A percentile compares a stretch with the other conserved stretches of the same genome.
Conservation (phyloP, 805 yeast genomes). For the Limtongia smithiae region DNA sequence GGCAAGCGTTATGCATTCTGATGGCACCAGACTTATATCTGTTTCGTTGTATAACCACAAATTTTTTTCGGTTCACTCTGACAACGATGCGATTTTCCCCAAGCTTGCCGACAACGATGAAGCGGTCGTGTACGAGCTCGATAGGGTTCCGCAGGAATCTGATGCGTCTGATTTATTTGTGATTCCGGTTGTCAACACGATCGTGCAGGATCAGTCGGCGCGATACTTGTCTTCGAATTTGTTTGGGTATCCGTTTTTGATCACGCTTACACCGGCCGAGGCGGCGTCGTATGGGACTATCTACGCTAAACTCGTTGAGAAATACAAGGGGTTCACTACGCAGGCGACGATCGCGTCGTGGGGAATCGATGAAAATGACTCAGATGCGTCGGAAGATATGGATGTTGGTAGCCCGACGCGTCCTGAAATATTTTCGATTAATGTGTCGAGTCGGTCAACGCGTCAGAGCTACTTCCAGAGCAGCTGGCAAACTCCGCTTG, state of each 20-base stretch:
- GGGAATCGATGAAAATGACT: slow-evolving; percentile 9
- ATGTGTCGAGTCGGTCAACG: neutral
- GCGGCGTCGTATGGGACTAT: slow-evolving; percentile 55
- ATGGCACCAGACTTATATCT: slow-evolving; percentile 40
- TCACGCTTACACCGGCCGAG: slow-evolving; percentile 54
- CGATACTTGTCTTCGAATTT: slow-evolving; percentile 35
- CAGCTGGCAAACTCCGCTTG: slow-evolving; percentile 6
- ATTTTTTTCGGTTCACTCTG: slow-evolving; percentile 67
- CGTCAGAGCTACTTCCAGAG: slow-evolving; percentile 2
- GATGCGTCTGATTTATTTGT: slow-evolving; percentile 35
- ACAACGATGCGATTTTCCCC: slow-evolving; percentile 56
- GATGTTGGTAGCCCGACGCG: slow-evolving; percentile 6
- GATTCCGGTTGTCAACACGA: slow-evolving; percentile 19
- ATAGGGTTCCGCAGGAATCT: slow-evolving; percentile 29
- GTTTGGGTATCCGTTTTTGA: slow-evolving; percentile 76
- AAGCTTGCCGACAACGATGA: slow-evolving; percentile 60
- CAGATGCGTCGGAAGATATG: neutral
- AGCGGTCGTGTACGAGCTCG: slow-evolving; percentile 60
- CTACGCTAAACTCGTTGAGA: slow-evolving; percentile 48
- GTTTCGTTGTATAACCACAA: slow-evolving; percentile 64
- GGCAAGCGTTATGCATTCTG: slow-evolving; percentile 41
- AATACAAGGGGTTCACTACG: slow-evolving; percentile 25
- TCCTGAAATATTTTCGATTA: slow-evolving; percentile 16
- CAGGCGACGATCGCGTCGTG: slow-evolving; percentile 8
- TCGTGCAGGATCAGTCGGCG: slow-evolving; percentile 32